Evolutionary conservation across 2,329 filamentous ascomycete species (phyloP).

Genomic region (Aspergillus ochraceoroseus): DNA sequence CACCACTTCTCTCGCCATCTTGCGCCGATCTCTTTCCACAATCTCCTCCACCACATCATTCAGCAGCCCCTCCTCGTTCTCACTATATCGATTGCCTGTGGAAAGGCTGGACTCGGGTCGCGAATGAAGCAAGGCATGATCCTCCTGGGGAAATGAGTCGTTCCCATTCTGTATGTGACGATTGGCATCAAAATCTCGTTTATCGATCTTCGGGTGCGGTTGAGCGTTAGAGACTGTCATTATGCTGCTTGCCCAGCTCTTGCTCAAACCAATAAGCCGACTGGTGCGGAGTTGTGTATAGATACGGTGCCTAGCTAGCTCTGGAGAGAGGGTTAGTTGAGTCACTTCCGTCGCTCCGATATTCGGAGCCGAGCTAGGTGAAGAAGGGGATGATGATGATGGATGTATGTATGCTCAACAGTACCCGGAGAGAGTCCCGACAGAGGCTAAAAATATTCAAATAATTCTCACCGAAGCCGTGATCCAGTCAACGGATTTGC

Average conservation of each 20-base stretch:
- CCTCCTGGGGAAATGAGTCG: constrained; percentile 16
- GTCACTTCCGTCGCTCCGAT: not conserved
- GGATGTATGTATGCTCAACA: not conserved
- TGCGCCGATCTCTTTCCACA: constrained; percentile 52
- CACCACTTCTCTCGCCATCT: constrained; percentile 50
- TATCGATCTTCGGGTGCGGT: constrained; percentile 35
- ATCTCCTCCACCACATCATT: constrained; percentile 59
- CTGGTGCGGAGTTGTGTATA: too few species aligned
- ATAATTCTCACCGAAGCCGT: not conserved
- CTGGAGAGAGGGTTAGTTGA: constrained; percentile 16
- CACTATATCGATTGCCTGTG: constrained; percentile 17
- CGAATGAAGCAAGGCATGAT: constrained; percentile 27
- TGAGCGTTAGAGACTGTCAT: constrained; percentile 28
- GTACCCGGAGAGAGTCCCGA: too few species aligned
- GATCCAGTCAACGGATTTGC: not conserved
- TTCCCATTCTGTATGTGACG: constrained; percentile 29
- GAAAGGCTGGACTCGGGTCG: constrained; percentile 23
- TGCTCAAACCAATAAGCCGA: too few species aligned
- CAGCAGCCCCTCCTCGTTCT: constrained; percentile 47
- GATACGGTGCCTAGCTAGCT: not conserved
- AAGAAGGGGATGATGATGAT: too few species aligned
- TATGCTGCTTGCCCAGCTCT: not conserved
- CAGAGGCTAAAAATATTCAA: not conserved
- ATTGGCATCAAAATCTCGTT: constrained; percentile 46
- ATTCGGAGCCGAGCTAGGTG: too few species aligned